Evolutionary conservation across 1,284 basidiomycete genomes (phyloP).

Genomic region (Binderoboletus segoi): DNA sequence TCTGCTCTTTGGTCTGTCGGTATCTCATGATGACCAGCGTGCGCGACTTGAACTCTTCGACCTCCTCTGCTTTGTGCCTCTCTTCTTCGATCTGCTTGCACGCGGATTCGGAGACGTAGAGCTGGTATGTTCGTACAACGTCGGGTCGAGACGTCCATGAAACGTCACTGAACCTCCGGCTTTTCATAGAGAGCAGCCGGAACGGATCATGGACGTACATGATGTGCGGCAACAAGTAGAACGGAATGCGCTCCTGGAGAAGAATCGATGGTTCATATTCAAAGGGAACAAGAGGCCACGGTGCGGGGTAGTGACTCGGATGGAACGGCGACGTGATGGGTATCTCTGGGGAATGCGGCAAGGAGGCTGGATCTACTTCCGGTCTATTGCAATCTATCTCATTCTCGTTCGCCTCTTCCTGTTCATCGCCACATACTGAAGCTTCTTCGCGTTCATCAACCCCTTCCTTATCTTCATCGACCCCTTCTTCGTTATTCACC

Average conservation of each 20-base stretch:
- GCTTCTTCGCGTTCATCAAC: background rate
- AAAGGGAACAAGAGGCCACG: constrained; percentile 39
- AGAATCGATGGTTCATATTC: constrained; percentile 10
- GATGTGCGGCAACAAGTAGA: constrained; percentile 36
- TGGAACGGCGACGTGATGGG: constrained; percentile 28
- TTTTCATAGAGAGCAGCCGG: constrained; percentile 1
- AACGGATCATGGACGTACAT: constrained; percentile 34
- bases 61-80: constrained; percentile 6
- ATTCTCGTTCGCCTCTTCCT: background rate
- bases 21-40: constrained; percentile 23
- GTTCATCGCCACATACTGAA: background rate
- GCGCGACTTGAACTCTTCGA: constrained; percentile 15
- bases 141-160: constrained; percentile 26
- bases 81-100: background rate
- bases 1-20: constrained; percentile 17
- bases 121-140: constrained; percentile 20
- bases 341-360: constrained; percentile 3
- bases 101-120: background rate
- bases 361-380: background rate
- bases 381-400: background rate
- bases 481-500: too few species aligned
- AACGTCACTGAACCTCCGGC: background rate
- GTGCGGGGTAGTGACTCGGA: constrained; percentile 35
- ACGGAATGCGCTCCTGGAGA: constrained; percentile 37
- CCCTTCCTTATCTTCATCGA: too few species aligned